phyloP scores from a whole-genome alignment of 305 asterid genomes.

The Vinca major region DNA sequence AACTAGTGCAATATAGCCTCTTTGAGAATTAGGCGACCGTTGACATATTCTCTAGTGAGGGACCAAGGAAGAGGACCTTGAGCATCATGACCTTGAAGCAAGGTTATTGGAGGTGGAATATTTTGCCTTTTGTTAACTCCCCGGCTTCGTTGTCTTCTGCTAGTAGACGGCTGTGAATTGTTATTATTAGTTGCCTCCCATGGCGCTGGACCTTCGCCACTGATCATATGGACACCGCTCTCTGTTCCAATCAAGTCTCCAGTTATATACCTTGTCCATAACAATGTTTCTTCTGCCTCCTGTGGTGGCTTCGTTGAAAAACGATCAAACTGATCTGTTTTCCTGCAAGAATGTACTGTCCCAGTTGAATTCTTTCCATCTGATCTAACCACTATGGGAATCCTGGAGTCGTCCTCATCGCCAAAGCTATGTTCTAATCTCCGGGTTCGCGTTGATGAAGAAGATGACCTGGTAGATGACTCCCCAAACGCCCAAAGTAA shows the following conservation, averaged over 20 bases:
- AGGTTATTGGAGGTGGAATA: constrained; percentile 1
- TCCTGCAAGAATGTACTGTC: too few species aligned
- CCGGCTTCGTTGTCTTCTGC: not conserved
- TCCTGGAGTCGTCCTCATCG: too few species aligned
- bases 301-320: too few species aligned
- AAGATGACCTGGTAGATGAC: too few species aligned
- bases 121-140: not conserved
- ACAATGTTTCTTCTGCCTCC: not conserved
- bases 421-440: too few species aligned
- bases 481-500: too few species aligned
- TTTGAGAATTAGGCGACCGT: constrained; percentile 11
- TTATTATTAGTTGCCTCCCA: not conserved
- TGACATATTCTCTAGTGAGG: constrained; percentile 7
- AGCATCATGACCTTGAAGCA: not conserved
- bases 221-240: not conserved
- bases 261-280: not conserved
- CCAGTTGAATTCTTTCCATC: too few species aligned
- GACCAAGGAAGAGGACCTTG: not conserved
- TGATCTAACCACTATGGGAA: too few species aligned
- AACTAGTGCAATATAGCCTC: not conserved
- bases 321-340: too few species aligned
- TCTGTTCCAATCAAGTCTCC: constrained; percentile 1
- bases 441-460: too few species aligned
- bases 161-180: not conserved
- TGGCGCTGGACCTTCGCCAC: not conserved